Conservation (phyloP, 1,139 yeast genomes). For the Casaregolazyma lundiana region DNA sequence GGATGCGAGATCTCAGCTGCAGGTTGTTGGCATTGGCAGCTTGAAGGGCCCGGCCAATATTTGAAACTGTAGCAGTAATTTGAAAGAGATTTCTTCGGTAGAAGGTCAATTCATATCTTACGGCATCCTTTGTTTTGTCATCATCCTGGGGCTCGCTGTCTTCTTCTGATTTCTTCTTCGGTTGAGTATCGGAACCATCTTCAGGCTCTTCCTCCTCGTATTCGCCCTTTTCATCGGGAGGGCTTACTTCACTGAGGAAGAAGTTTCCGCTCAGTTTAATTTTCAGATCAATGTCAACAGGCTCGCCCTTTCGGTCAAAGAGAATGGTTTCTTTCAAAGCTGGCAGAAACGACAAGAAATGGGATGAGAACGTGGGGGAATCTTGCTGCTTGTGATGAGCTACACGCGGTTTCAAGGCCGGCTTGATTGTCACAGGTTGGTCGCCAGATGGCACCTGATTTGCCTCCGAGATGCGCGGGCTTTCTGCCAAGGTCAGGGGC, state of each 20-base stretch:
- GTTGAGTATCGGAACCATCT: constrained; percentile 4
- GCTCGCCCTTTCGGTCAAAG: constrained; percentile 24
- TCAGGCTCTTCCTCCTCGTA: constrained; percentile 6
- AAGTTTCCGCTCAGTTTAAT: constrained; percentile 26
- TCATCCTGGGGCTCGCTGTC: neutral
- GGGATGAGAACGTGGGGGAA: constrained; percentile 14
- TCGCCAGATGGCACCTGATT: neutral
- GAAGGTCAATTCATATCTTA: constrained; percentile 28
- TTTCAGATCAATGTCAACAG: constrained; percentile 20
- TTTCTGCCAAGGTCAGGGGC: constrained; percentile 3
- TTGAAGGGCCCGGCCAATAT: constrained; percentile 28
- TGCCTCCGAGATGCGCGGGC: neutral
- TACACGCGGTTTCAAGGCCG: too few species aligned
- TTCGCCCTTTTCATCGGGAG: constrained; percentile 10
- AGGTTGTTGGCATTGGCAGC: constrained; percentile 25
- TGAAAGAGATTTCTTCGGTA: constrained; percentile 32
- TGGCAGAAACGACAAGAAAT: constrained; percentile 22
- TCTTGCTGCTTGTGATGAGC: too few species aligned
- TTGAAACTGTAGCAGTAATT: constrained; percentile 27
- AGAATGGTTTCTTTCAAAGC: constrained; percentile 22
- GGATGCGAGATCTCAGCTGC: constrained; percentile 22
- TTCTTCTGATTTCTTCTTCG: constrained; percentile 1
- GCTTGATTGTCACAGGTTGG: too few species aligned
- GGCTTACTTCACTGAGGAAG: constrained; percentile 22
- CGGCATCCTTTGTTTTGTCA: constrained; percentile 12